These are phyloP conservation scores for Pezicula radicicola DNA, from an alignment of 2,329 filamentous ascomycete genomes.

Conservation along the genomic window DNA sequence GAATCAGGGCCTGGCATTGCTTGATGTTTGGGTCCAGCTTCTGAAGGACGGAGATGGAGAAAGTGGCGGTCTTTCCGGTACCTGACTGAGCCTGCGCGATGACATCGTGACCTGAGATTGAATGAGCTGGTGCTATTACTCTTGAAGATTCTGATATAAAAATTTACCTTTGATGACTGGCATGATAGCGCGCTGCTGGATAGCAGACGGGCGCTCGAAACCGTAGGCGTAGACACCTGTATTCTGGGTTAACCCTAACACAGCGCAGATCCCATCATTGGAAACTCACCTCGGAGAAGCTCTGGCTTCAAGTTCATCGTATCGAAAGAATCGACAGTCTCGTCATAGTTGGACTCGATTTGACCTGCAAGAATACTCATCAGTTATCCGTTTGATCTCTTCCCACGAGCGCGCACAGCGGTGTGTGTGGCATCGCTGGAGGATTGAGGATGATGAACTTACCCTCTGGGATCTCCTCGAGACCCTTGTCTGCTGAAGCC, in stretches of 20 bases:
- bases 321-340: slow-evolving; percentile 99
- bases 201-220: slow-evolving; percentile 99
- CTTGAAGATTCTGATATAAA: slow-evolving; percentile 4
- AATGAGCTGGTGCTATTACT: slow-evolving; percentile 14
- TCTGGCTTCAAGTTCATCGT: slow-evolving; percentile 96
- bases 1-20: slow-evolving; percentile 96
- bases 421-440: slow-evolving; percentile 14
- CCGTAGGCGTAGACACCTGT: slow-evolving; percentile 94
- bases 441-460: slow-evolving; percentile 41
- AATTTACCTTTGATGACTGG: slow-evolving; percentile 96
- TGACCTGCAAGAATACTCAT: slow-evolving; percentile 59
- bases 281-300: slow-evolving; percentile 80
- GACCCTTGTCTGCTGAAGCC: slow-evolving; percentile 90
- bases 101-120: slow-evolving; percentile 79
- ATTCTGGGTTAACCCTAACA: slow-evolving; percentile 16
- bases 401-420: slow-evolving; percentile 9
- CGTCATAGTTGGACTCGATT: slow-evolving; percentile 99
- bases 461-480: slow-evolving; percentile 97
- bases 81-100: slow-evolving; percentile 99
- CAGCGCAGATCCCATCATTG: slow-evolving; percentile 6
- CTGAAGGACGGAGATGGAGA: slow-evolving; percentile 98
- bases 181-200: slow-evolving; percentile 99
- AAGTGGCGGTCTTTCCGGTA: slow-evolving; percentile 99
- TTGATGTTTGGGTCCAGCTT: slow-evolving; percentile 96
- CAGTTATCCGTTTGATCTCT: slow-evolving; percentile 13